Percentiles rank a stretch among this genome's conserved stretches.
Conservation (phyloP, 2,329 filamentous ascomycete species). For the Alternaria tenuissima region DNA sequence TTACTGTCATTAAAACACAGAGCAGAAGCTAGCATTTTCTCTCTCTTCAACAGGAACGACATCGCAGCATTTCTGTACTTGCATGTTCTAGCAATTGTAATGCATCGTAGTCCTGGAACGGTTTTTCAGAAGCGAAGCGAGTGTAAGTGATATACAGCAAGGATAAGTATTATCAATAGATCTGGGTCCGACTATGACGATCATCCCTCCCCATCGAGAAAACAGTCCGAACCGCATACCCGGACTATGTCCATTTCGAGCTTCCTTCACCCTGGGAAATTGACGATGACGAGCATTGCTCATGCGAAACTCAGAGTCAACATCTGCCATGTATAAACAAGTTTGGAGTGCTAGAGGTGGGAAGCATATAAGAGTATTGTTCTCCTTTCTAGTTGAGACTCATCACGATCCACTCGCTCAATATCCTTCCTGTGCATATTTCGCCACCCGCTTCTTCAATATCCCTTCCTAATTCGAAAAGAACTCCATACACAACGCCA, state of each 20-base stretch:
- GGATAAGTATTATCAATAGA: constrained; percentile 12
- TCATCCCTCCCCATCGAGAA: constrained; percentile 1
- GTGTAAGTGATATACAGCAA: constrained; percentile 9
- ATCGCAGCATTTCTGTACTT: not conserved
- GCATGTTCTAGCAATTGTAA: not conserved
- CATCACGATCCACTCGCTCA: not conserved
- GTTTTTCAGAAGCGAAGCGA: not conserved
- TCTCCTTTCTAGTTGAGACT: not conserved
- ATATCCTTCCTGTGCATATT: not conserved
- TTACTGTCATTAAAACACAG: not conserved
- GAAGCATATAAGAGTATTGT: not conserved
- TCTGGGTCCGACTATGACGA: constrained; percentile 3
- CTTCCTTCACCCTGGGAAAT: constrained; percentile 1
- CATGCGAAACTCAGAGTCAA: not conserved
- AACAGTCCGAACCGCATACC: constrained; percentile 3
- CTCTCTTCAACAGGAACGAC: not conserved
- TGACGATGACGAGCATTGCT: constrained; percentile 11
- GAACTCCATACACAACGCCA: not conserved
- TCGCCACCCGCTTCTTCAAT: not conserved
- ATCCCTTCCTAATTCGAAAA: not conserved
- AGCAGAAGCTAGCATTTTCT: not conserved
- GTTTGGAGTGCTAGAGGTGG: not conserved
- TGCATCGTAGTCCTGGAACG: not conserved
- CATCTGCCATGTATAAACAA: not conserved
- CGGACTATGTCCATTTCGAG: not conserved